Conservation (phyloP, 2,329 filamentous ascomycete genomes). For the Aspergillus sp. region DNA sequence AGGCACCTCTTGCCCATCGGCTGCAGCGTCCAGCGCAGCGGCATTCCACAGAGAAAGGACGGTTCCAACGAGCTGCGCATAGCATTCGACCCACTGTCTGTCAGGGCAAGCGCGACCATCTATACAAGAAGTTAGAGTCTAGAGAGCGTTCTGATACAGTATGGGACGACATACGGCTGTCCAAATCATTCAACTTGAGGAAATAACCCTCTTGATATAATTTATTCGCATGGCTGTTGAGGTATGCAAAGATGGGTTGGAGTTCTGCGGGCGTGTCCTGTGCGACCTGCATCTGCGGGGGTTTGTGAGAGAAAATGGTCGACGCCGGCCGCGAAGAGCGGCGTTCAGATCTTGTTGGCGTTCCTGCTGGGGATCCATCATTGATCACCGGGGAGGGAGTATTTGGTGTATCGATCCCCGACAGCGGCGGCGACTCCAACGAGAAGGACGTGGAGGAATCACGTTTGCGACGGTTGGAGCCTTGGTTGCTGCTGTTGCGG, state of each 20-base stretch:
- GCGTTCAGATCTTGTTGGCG: constrained; percentile 39
- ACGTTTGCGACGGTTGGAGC: background rate
- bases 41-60: constrained; percentile 95
- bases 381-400: constrained; percentile 25
- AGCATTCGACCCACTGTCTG: constrained; percentile 90
- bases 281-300: constrained; percentile 74
- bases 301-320: constrained; percentile 78
- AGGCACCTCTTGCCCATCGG: constrained; percentile 73
- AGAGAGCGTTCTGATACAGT: too few relatives aligned
- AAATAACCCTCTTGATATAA: constrained; percentile 98
- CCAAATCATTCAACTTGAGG: constrained; percentile 89
- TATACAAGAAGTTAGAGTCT: constrained; percentile 29
- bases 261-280: constrained; percentile 86
- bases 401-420: constrained; percentile 21
- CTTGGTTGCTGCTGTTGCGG: constrained; percentile 12
- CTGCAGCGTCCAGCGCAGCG: constrained; percentile 77
- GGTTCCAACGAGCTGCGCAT: constrained; percentile 91
- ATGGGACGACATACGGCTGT: constrained; percentile 55
- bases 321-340: constrained; percentile 65
- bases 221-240: constrained; percentile 94
- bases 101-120: constrained; percentile 80
- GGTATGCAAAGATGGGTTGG: constrained; percentile 83
- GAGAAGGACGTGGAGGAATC: constrained; percentile 13
- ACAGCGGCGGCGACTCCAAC: constrained; percentile 14
- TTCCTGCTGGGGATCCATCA: constrained; percentile 30